Evolutionary conservation across 352 stramenopile genomes (phyloP), one percentile per base, ranked within the genome.

Genomic region (Phytophthora multivora): DNA sequence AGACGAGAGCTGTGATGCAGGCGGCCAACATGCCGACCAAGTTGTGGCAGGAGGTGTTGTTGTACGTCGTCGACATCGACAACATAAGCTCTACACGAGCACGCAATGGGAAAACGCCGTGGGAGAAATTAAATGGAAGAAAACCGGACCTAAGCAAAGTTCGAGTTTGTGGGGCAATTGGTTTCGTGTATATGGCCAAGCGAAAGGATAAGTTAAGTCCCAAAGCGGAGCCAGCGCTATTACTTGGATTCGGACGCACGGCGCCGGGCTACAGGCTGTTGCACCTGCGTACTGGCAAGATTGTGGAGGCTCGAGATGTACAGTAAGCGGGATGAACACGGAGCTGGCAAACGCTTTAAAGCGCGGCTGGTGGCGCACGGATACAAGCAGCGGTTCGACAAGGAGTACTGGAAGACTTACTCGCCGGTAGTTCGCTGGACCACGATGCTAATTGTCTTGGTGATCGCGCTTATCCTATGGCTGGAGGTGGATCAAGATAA

Each of bases 61-160:
- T n/a, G n/a, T n/a, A n/a, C n/a, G n/a, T n/a, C n/a, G n/a, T n/a
- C n/a, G n/a, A n/a, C n/a, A n/a, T 63, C 15, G 54, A 39, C 33
- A 39, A 39, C 33, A 39, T 39, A 26, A 50, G 13, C 8, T 23
- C 15, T 0, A 49, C 23, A 11, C 9, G 23, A 12, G 41, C 41
- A 7, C 41, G 30, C 2, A 48, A 48, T 2, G 39, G 39, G 4
- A 23, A 35, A 5, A 35, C 41, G 1, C 30, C 57, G 0, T 64
- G 26, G 16, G 39, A 59, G 15, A 65, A 59, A 19, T 21, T 65
- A n/a, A n/a, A n/a, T n/a, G n/a, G n/a, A n/a, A n/a, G n/a, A n/a
- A n/a, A n/a, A n/a, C n/a, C 42, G 2, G 16, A 54, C 28, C 23
- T 54, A 12, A 13, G 10, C 4, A 54, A 62, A 7, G 48, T 35